Conservation (phyloP, 176 grass and related monocot genomes). For the Thalia dealbata region DNA sequence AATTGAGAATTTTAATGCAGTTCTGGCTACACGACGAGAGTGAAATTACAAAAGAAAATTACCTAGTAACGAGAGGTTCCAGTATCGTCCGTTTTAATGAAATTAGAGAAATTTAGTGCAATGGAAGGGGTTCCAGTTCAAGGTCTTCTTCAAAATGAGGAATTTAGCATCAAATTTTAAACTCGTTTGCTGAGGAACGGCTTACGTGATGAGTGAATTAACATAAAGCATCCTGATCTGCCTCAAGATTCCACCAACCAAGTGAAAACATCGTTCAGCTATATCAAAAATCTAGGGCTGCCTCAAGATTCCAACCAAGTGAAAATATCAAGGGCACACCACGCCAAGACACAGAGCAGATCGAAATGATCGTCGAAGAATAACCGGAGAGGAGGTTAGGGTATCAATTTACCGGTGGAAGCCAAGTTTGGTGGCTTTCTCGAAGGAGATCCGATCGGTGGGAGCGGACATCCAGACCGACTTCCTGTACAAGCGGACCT, state of each 20-base stretch:
- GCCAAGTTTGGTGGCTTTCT: conserved; percentile 68
- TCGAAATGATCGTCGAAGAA: neutral
- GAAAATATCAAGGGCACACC: no score
- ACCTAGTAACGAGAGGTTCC: no score
- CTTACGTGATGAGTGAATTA: neutral
- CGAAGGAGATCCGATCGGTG: conserved; percentile 56
- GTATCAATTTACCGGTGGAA: conserved; percentile 47
- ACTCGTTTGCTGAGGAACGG: neutral
- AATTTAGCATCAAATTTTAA: neutral
- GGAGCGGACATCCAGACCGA: conserved; percentile 83
- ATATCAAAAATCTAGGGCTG: no score
- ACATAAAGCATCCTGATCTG: neutral
- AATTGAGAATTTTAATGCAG: no score
- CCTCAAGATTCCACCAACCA: neutral
- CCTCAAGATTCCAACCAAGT: neutral
- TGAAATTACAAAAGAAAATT: no score
- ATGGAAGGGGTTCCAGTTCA: neutral
- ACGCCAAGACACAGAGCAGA: no score
- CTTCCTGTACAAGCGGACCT: conserved; percentile 59
- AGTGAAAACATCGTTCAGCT: neutral
- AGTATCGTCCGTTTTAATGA: no score
- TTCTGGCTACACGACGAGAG: no score
- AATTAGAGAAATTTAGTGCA: neutral
- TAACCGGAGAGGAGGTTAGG: neutral
- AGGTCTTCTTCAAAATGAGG: neutral